A percentile compares a stretch with the other conserved stretches of the same genome.
Conservation (phyloP, 2,329 filamentous ascomycete species). For the Pseudogymnoascus sp. region DNA sequence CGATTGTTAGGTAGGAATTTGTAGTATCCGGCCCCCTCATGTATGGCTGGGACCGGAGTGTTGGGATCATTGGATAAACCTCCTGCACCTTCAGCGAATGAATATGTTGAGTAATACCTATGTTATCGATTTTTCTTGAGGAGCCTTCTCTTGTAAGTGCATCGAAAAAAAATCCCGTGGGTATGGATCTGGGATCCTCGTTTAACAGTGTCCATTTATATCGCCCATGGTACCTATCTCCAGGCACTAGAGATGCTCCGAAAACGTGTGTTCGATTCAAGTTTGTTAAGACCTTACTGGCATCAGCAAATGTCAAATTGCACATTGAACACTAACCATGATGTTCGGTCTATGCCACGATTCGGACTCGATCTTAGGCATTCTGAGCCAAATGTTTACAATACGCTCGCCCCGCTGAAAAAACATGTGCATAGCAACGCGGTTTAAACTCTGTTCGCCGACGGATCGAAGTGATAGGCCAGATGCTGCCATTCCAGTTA, state of each 20-base stretch:
- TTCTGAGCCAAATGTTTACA: neutral
- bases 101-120: neutral
- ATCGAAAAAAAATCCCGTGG: neutral
- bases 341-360: neutral
- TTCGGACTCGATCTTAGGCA: neutral
- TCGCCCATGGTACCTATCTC: neutral
- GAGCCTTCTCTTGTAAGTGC: neutral
- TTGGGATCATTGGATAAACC: neutral
- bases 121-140: neutral
- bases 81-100: neutral
- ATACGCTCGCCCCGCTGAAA: neutral
- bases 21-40: too few relatives aligned
- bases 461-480: neutral
- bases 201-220: neutral
- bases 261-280: neutral
- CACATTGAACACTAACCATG: neutral
- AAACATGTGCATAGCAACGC: neutral
- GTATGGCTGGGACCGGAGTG: neutral
- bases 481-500: neutral
- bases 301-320: neutral
- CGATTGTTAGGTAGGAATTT: neutral
- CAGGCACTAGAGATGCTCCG: neutral
- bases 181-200: neutral
- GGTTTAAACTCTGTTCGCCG: neutral
- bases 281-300: neutral